These are phyloP conservation scores for Fusarium xyrophilum DNA, from an alignment of 2,329 filamentous ascomycete genomes.

Conservation along the genomic window DNA sequence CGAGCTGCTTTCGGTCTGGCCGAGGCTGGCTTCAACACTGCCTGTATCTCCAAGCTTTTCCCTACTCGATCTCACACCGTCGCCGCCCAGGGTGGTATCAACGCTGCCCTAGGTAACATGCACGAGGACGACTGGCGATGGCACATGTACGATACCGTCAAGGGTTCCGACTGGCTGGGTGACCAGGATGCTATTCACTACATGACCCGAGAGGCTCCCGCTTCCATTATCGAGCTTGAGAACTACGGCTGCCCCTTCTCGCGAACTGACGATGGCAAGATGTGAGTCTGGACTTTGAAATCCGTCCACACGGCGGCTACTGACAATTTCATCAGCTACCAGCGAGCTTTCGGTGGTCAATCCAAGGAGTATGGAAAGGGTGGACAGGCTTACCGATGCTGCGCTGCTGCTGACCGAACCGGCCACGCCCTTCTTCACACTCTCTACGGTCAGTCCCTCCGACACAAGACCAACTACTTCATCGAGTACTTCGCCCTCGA, in stretches of 20 bases:
- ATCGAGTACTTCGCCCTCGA: slow-evolving; percentile 99
- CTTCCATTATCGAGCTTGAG: slow-evolving; percentile 92
- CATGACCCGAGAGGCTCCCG: slow-evolving; percentile 94
- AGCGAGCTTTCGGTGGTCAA: slow-evolving; percentile 97
- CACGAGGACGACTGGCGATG: slow-evolving; percentile 98
- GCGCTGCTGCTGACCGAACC: slow-evolving; percentile 93
- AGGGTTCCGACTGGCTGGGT: slow-evolving; percentile 96
- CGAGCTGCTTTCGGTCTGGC: slow-evolving; percentile 85
- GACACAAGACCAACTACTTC: slow-evolving; percentile 99
- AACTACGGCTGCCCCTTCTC: slow-evolving; percentile 98
- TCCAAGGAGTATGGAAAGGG: slow-evolving; percentile 95
- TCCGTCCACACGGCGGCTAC: slow-evolving; percentile 2
- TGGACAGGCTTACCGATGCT: slow-evolving; percentile 97
- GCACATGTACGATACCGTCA: slow-evolving; percentile 99
- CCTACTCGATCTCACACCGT: slow-evolving; percentile 86
- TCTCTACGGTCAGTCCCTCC: slow-evolving; percentile 94
- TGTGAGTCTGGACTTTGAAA: slow-evolving; percentile 60
- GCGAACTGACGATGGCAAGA: slow-evolving; percentile 93
- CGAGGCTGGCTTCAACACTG: slow-evolving; percentile 88
- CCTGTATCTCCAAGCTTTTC: slow-evolving; percentile 87
- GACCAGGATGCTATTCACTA: slow-evolving; percentile 98
- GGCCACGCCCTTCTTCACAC: slow-evolving; percentile 98
- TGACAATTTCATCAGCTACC: slow-evolving; percentile 69
- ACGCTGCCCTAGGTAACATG: slow-evolving; percentile 92
- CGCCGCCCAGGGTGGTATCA: slow-evolving; percentile 83